A percentile compares a stretch with the other conserved stretches of the same genome.
Evolutionary conservation across 23 red algal species (phyloP).

Genomic region (Rhodosorus marinus): DNA sequence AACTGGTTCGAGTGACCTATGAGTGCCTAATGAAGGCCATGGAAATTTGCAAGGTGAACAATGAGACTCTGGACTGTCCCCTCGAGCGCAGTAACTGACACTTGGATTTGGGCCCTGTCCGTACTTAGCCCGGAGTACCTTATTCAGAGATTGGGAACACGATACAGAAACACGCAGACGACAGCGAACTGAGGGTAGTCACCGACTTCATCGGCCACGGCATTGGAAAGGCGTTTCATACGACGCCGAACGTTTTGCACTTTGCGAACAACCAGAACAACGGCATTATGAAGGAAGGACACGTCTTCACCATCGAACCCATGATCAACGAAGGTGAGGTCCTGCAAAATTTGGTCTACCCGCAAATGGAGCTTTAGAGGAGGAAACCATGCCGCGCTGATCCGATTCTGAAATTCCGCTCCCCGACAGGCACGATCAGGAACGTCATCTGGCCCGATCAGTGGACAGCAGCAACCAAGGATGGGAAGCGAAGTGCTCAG

Average conservation of each 20-base stretch:
- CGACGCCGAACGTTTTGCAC: constrained; percentile 76
- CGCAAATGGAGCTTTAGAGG: no score
- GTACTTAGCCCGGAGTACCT: constrained; percentile 24
- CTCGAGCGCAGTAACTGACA: not conserved
- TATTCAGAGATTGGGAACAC: constrained; percentile 67
- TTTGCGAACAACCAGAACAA: constrained; percentile 51
- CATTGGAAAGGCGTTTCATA: constrained; percentile 85
- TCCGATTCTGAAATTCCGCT: no score
- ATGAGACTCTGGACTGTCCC: not conserved
- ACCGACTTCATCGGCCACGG: constrained; percentile 96
- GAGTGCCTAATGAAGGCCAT: constrained; percentile 75
- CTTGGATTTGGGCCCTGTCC: no score
- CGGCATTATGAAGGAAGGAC: constrained; percentile 48
- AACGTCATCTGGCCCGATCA: constrained; percentile 86
- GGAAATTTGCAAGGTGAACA: constrained; percentile 41
- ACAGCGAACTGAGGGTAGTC: constrained; percentile 33
- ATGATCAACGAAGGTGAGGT: constrained; percentile 91
- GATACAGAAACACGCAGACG: constrained; percentile 62
- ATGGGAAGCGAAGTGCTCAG: constrained; percentile 52
- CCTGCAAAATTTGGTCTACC: no score
- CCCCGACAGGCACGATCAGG: constrained; percentile 32
- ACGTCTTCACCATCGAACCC: constrained; percentile 97
- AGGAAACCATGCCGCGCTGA: no score
- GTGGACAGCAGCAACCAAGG: constrained; percentile 86
- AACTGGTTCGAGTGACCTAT: constrained; percentile 51